Percentiles rank a stretch among this genome's conserved stretches.
Conservation (phyloP, 257 asterid genomes). For the Solanum clarkiae region DNA sequence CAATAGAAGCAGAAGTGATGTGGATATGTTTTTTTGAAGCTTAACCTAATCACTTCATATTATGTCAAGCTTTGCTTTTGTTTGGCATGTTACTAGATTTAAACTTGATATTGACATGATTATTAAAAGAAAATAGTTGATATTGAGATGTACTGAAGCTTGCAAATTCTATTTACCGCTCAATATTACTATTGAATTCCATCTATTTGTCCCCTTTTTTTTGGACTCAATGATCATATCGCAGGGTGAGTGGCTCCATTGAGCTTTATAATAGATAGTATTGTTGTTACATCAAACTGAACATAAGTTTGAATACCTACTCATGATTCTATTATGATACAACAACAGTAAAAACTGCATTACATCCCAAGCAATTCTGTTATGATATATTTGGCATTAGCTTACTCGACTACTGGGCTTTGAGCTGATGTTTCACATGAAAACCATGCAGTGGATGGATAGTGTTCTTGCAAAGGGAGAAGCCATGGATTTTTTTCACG, state of each 20-base stretch:
- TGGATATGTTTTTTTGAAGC: background rate
- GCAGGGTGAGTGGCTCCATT: background rate
- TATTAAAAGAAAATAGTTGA: background rate
- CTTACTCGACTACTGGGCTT: background rate
- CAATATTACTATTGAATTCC: background rate
- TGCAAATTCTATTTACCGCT: background rate
- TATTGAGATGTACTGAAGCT: background rate
- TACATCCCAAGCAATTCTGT: background rate
- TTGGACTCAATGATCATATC: background rate
- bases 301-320: background rate
- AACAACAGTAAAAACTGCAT: background rate
- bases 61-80: background rate
- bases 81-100: background rate
- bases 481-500: constrained; percentile 50
- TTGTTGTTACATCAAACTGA: background rate
- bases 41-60: background rate
- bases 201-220: background rate
- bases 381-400: background rate
- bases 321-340: background rate
- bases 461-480: constrained; percentile 69
- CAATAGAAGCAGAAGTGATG: no score
- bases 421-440: constrained; percentile 1
- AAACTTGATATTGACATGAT: background rate
- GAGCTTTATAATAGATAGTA: background rate
- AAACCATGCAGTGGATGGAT: constrained; percentile 77